A percentile compares a stretch with the other conserved stretches of the same genome.
These are phyloP conservation scores for Areca catechu DNA, from an alignment of 176 grass and related monocot genomes.

Conservation along the genomic window DNA sequence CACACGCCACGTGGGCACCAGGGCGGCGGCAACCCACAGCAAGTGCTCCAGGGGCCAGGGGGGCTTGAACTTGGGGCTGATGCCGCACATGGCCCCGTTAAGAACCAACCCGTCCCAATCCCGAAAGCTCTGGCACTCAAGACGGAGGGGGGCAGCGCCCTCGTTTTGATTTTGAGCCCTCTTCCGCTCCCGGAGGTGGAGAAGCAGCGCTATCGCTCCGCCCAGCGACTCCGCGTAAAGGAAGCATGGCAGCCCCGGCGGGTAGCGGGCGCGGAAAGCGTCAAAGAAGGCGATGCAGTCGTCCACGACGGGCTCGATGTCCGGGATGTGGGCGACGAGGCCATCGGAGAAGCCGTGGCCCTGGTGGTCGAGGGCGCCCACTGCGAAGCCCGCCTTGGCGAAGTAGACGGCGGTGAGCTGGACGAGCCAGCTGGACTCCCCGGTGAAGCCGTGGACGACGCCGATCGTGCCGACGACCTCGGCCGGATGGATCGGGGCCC, in stretches of 20 bases:
- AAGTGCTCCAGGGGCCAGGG: conserved; percentile 81
- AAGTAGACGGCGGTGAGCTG: conserved; percentile 67
- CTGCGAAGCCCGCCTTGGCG: conserved; percentile 66
- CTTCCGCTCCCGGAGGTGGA: conserved; percentile 40
- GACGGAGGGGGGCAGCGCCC: neutral
- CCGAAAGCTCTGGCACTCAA: conserved; percentile 10
- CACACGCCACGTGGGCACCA: conserved; percentile 65
- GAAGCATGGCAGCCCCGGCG: conserved; percentile 60
- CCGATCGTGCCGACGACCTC: conserved; percentile 43
- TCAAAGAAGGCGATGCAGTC: conserved; percentile 82
- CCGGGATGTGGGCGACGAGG: conserved; percentile 46
- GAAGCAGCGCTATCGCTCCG: conserved; percentile 64
- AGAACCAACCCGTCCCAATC: conserved; percentile 63
- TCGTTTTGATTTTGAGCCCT: too few relatives aligned
- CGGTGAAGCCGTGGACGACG: conserved; percentile 71
- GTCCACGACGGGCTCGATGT: conserved; percentile 57
- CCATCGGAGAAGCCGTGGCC: conserved; percentile 86
- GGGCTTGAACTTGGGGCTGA: conserved; percentile 73
- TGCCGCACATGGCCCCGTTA: conserved; percentile 85
- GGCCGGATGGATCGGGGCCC: conserved; percentile 27
- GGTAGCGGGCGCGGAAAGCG: conserved; percentile 59
- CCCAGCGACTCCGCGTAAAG: conserved; percentile 86
- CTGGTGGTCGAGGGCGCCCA: conserved; percentile 73
- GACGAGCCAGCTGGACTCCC: conserved; percentile 63
- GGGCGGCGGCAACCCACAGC: conserved; percentile 31